Base-by-base conservation (phyloP, 805 yeast genomes). In the Myxozyma geophila region DNA sequence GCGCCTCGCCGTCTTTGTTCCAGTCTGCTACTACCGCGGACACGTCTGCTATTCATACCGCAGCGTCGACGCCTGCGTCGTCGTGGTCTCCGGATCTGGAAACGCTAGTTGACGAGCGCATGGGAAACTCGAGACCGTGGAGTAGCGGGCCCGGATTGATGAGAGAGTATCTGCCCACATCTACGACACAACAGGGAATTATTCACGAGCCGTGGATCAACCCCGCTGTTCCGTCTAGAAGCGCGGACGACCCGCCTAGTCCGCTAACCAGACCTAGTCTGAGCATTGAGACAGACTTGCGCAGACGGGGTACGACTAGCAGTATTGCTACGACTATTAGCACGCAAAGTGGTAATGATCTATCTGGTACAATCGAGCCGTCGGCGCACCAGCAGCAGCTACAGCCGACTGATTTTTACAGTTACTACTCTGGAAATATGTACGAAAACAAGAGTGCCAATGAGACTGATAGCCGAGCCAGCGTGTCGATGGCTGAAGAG, bases 301-400 rank as follows among this genome's bases (percentile, higher is more conserved):
- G 48, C 10, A 17, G 53, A 9, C 53, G 53, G 2, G 40, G 28
- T 33, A 49, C 53, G 19, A 28, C 39, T 28, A 49, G 53, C 17
- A 49, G 53, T 35, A 33, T 49, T 28, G 53, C 53, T 15, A 49
- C 53, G 7, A 49, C 19, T 49, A 35, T 49, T 17, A 49, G 53
- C 17, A 33, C 40, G 39, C 53, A 49, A 33, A 49, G 53, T 17
- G 41, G 33, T 8, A 19, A 28, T 15, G 53, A 28, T 35, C 35
- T 19, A n/a, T 3, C 53, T 12, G 28, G 2, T n/a, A 8, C 19
- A 13, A 8, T n/a, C 40, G 2, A 37, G 19, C 28, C 28, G 35
- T 37, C 35, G 28, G 40, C 9, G 9, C n/a, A 15, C 7, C 15
- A 17, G 43, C 43, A 39, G 21, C 47, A 43, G 21, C 47, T 28